Conservation (phyloP, 208 protist species). For the Trypanosoma theileri region DNA sequence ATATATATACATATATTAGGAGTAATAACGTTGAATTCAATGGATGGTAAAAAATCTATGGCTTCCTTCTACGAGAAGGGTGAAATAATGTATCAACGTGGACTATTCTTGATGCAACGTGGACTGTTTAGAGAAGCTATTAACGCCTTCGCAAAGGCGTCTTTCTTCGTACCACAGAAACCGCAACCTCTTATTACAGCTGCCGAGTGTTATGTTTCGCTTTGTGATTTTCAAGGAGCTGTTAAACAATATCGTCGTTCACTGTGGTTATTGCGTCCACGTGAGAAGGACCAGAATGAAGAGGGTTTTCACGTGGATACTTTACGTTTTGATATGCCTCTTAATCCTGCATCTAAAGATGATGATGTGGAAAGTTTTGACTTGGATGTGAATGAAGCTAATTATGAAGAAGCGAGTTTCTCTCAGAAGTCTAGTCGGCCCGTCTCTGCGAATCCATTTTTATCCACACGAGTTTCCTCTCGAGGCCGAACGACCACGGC, state of each 20-base stretch:
- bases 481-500: too few species aligned
- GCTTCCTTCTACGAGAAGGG: conserved; percentile 20
- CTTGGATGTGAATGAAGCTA: too few species aligned
- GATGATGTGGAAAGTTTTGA: too few species aligned
- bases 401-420: too few species aligned
- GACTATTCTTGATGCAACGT: conserved; percentile 39
- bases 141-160: conserved; percentile 62
- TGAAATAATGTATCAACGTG: conserved; percentile 51
- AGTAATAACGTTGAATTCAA: conserved; percentile 3
- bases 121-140: conserved; percentile 61
- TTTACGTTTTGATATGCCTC: conserved; percentile 1
- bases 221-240: conserved; percentile 83
- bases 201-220: conserved; percentile 79
- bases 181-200: conserved; percentile 68
- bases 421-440: too few species aligned
- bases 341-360: neutral
- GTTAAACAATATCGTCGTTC: conserved; percentile 79
- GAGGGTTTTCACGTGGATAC: neutral
- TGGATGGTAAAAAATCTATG: neutral
- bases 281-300: conserved; percentile 14
- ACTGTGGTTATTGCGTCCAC: conserved; percentile 57
- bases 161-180: conserved; percentile 75
- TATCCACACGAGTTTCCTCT: too few species aligned
- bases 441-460: too few species aligned
- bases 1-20: neutral